Evolutionary conservation across 805 yeast genomes (phyloP), one percentile per base, ranked within the genome.

Genomic region (Nakazawaea laoshanensis): DNA sequence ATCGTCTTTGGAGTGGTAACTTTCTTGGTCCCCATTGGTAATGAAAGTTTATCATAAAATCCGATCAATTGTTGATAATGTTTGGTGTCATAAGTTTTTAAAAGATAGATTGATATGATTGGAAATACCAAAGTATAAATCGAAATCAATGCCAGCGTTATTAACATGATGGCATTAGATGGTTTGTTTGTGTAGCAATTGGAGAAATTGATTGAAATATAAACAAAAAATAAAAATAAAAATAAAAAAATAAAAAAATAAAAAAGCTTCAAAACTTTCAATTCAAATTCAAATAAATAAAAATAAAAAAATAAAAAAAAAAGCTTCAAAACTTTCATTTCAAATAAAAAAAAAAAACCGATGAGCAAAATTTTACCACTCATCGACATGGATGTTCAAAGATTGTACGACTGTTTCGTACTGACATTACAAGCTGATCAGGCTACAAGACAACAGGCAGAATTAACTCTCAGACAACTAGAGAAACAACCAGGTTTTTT

Each of bases 351-450:
- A 7, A 11, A 8, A 27, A 12, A 12, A 11, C 8, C 12, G 15
- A n/a, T 12, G 14, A 12, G 29, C 7, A 16, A 14, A 14, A 27
- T 7, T 16, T 27, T 16, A 13, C 16, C 16, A 15, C 7, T 20
- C 22, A 20, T 13, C 26, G 35, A n/a, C 7, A 85, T 87, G 94
- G 86, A 86, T 53, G 73, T 75, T 17, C 59, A 67, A 33, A 64
- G 69, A 5, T 64, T 87, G 25, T 77, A 81, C 49, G 75, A 73
- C 44, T 82, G 89, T 55, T 85, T 87, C 49, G 71, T 78, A 17
- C 86, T 84, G 8, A 84, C 96, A 1, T 65, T 87, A 31, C 77
- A 74, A 43, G 75, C 84, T 0, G 77, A 80, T 47, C 76, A 70
- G 38, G 49, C 55, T 9, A 56, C 67, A 15, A 73, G 94, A 44